These are phyloP conservation scores for Solanum chacoense DNA, from an alignment of 305 asterid genomes.

Conservation along the genomic window DNA sequence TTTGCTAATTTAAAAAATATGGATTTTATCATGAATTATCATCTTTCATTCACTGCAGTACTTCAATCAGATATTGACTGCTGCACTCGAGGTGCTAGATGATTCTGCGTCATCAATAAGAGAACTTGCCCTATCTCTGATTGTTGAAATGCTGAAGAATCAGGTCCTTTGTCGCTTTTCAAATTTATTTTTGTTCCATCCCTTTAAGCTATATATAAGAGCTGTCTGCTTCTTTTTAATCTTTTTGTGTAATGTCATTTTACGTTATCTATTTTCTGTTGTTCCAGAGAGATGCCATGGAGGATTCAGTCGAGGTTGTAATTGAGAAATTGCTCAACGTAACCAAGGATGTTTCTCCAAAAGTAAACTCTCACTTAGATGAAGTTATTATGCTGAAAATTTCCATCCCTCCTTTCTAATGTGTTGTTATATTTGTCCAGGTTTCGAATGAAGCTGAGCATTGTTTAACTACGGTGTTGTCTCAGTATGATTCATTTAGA, in stretches of 20 bases:
- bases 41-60: slow-evolving; percentile 49
- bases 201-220: background rate
- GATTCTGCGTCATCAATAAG: slow-evolving; percentile 71
- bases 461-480: slow-evolving; percentile 67
- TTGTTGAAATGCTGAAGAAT: slow-evolving; percentile 89
- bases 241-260: background rate
- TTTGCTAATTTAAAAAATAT: background rate
- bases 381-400: background rate
- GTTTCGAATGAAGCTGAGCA: slow-evolving; percentile 81
- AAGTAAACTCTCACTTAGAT: slow-evolving; percentile 35
- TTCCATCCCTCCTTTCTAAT: background rate
- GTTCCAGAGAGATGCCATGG: slow-evolving; percentile 77
- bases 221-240: background rate
- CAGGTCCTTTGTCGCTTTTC: slow-evolving; percentile 46
- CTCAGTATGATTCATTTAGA: slow-evolving; percentile 82
- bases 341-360: slow-evolving; percentile 60
- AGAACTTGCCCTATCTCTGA: slow-evolving; percentile 64
- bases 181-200: background rate
- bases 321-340: slow-evolving; percentile 83
- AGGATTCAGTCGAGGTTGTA: slow-evolving; percentile 88
- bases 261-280: slow-evolving; percentile 2
- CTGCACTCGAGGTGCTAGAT: slow-evolving; percentile 84
- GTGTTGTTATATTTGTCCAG: slow-evolving; percentile 28
- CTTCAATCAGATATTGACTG: slow-evolving; percentile 92
- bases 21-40: background rate